Base-by-base conservation (phyloP, 805 yeast genomes). In the Saturnispora besseyi region DNA sequence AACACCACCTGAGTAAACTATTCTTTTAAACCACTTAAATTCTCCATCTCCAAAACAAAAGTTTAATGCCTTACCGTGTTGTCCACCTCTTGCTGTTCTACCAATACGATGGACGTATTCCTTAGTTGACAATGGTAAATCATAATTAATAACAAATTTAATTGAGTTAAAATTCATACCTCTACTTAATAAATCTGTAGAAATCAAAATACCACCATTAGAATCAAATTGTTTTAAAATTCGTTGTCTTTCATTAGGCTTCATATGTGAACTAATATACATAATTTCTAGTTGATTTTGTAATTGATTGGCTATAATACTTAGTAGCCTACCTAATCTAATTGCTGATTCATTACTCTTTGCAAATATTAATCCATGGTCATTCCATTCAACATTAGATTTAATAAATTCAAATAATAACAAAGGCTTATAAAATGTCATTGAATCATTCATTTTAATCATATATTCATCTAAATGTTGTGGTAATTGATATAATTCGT, bases 101-200 rank as follows among this genome's bases (percentile, higher is more conserved):
- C 99, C 99, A 37, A 89, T 88, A 60, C 99, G 77, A 67, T 93
- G 99, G 28, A 93, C 88, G 57, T 93, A 93, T 58, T 93, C 98
- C 55, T 95, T 82, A 1, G 90, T 76, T 1, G 96, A 84, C 26
- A 79, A 74, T 22, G 99, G 99, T 49, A 89, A 65, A 62, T 93
- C 98, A 65, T 93, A 93, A 66, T 93, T 93, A 46, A 93, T 70
- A 11, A 93, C 96, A 54, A 79, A 77, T 41, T 78, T 73, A 45
- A 93, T 78, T 3, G 79, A 73, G 13, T 75, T 67, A 42, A 93
- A 75, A 67, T 91, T 96, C 45, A 93, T 77, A 70, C 99, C 99
- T 68, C 99, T 81, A n/a, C 97, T 86, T 64, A 93, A 84, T 58
- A 93, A 73, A 68, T 93, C 99, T 0, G 99, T 93, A 26, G 87